Evolutionary conservation across 2,329 filamentous ascomycete genomes (phyloP).

Genomic region (Trichoderma arundinaceum): DNA sequence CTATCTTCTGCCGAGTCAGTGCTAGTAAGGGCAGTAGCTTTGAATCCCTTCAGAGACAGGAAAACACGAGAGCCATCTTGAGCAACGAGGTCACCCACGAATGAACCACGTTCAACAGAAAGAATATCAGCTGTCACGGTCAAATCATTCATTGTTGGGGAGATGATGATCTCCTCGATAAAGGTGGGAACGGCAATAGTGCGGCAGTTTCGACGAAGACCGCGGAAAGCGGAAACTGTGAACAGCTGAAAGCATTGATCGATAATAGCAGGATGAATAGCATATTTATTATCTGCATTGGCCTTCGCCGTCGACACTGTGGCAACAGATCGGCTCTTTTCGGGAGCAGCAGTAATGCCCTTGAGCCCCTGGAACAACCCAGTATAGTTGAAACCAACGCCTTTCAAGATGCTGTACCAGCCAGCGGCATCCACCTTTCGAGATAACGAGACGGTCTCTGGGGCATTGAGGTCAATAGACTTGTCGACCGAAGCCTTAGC

Average conservation of each 20-base stretch:
- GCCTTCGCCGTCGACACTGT: neutral
- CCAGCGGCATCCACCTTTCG: slow-evolving; percentile 18
- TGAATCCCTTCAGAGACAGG: slow-evolving; percentile 28
- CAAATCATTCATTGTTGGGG: neutral
- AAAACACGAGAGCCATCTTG: neutral
- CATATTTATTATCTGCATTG: slow-evolving; percentile 33
- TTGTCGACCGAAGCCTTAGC: slow-evolving; percentile 19
- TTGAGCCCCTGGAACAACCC: slow-evolving; percentile 19
- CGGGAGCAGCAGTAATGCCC: neutral
- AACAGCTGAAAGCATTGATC: slow-evolving; percentile 45
- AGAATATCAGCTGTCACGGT: slow-evolving; percentile 10
- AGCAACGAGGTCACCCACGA: slow-evolving; percentile 18
- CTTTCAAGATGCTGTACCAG: slow-evolving; percentile 23
- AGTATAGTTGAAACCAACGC: slow-evolving; percentile 25
- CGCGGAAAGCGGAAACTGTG: slow-evolving; percentile 37
- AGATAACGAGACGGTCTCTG: neutral
- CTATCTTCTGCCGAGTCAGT: slow-evolving; percentile 33
- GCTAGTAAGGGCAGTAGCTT: slow-evolving; percentile 26
- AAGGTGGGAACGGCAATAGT: slow-evolving; percentile 30
- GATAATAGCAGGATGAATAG: slow-evolving; percentile 47
- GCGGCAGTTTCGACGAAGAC: slow-evolving; percentile 36
- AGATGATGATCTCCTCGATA: slow-evolving; percentile 21
- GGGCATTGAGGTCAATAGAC: neutral
- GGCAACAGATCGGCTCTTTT: neutral
- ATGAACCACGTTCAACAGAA: slow-evolving; percentile 12